A percentile compares a stretch with the other conserved stretches of the same genome.
Conservation (phyloP, 1,284 basidiomycete species). For the Farysia itapuensis region DNA sequence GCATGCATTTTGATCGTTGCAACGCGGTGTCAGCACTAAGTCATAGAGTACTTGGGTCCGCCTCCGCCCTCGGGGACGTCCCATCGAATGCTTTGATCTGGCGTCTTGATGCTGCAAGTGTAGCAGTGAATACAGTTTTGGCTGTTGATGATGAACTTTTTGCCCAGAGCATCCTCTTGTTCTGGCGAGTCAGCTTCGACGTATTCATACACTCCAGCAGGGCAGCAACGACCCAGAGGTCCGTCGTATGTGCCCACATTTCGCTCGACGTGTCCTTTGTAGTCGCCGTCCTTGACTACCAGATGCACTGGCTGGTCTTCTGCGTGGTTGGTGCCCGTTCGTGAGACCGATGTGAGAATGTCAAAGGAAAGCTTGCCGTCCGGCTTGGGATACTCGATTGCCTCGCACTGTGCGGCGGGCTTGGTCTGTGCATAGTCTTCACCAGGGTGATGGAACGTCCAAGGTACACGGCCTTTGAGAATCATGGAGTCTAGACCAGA, state of each 20-base stretch:
- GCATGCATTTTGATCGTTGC: too few species aligned
- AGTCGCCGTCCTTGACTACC: constrained; percentile 64
- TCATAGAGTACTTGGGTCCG: constrained; percentile 57
- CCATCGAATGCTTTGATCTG: constrained; percentile 56
- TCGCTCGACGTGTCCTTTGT: constrained; percentile 68
- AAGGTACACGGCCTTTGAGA: constrained; percentile 82
- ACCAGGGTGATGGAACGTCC: constrained; percentile 78
- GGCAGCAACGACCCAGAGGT: constrained; percentile 83
- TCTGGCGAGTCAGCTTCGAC: constrained; percentile 68
- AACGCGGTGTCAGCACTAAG: too few species aligned
- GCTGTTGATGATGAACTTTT: constrained; percentile 93
- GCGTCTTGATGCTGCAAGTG: constrained; percentile 58
- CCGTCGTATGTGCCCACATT: constrained; percentile 78
- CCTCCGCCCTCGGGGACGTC: constrained; percentile 57
- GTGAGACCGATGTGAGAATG: constrained; percentile 82
- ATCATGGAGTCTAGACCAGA: constrained; percentile 86
- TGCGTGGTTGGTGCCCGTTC: constrained; percentile 94
- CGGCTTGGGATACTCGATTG: constrained; percentile 86
- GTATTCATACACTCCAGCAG: constrained; percentile 97
- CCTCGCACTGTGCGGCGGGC: constrained; percentile 66
- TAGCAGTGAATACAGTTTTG: constrained; percentile 66
- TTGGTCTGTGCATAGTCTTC: constrained; percentile 68
- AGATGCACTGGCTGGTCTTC: constrained; percentile 94
- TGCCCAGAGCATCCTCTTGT: constrained; percentile 68
- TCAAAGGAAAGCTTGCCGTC: constrained; percentile 92